phyloP scores from a whole-genome alignment of 2,329 filamentous ascomycete genomes.

The Coniella vitis region DNA sequence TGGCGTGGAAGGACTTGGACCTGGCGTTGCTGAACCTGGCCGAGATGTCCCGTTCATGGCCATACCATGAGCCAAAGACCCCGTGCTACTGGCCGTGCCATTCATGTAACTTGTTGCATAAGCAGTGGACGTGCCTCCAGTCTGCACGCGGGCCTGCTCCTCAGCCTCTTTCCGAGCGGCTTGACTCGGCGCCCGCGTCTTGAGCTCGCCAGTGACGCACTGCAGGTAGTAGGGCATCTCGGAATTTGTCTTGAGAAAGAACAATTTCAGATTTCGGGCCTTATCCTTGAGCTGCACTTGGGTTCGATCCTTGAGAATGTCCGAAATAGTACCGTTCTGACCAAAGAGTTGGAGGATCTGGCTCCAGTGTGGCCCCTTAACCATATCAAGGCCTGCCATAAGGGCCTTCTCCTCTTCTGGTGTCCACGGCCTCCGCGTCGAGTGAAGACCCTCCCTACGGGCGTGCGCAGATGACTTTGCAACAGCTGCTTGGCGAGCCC shows the following conservation, averaged over 20 bases:
- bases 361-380: slow-evolving; percentile 89
- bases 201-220: slow-evolving; percentile 82
- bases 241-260: slow-evolving; percentile 85
- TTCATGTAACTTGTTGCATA: slow-evolving; percentile 11
- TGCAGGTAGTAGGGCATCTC: slow-evolving; percentile 86
- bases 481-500: slow-evolving; percentile 51
- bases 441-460: slow-evolving; percentile 50
- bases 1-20: slow-evolving; percentile 1
- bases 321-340: slow-evolving; percentile 68
- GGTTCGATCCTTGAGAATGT: slow-evolving; percentile 80
- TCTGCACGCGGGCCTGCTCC: slow-evolving; percentile 54
- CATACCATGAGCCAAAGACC: slow-evolving; percentile 3
- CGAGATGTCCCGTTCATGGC: slow-evolving; percentile 3
- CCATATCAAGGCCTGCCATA: slow-evolving; percentile 80
- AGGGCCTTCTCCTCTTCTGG: slow-evolving; percentile 84
- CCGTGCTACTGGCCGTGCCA: slow-evolving; percentile 4
- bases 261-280: slow-evolving; percentile 80
- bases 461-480: slow-evolving; percentile 50
- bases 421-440: slow-evolving; percentile 73
- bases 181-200: slow-evolving; percentile 72
- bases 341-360: slow-evolving; percentile 84
- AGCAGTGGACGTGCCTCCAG: slow-evolving; percentile 49
- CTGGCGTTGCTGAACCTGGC: slow-evolving; percentile 3
- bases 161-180: slow-evolving; percentile 64
- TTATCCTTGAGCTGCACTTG: slow-evolving; percentile 93